A percentile compares a stretch with the other conserved stretches of the same genome.
Conservation (phyloP, 495 filamentous ascomycete species). For the Penicillium pancosmium region DNA sequence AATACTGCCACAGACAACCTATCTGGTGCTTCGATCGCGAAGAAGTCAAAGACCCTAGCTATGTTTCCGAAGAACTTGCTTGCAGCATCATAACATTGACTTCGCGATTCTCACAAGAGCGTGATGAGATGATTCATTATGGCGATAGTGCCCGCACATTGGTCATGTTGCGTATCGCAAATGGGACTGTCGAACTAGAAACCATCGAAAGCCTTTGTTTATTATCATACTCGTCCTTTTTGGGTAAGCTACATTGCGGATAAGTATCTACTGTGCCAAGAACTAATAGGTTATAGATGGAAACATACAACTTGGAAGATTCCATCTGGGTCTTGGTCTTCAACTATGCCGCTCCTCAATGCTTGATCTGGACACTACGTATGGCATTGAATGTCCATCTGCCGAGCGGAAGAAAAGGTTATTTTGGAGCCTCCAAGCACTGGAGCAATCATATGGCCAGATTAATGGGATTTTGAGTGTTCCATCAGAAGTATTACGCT, state of each 20-base stretch:
- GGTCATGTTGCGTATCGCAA: slow-evolving; percentile 51
- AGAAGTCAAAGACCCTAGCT: slow-evolving; percentile 40
- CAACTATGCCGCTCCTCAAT: slow-evolving; percentile 49
- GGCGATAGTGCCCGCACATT: slow-evolving; percentile 44
- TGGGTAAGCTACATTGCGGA: slow-evolving; percentile 29
- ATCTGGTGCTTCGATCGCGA: slow-evolving; percentile 52
- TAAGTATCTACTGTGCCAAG: neutral
- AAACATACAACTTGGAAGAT: slow-evolving; percentile 41
- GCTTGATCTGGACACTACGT: slow-evolving; percentile 42
- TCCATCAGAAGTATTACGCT: slow-evolving; percentile 35
- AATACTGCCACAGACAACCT: slow-evolving; percentile 51
- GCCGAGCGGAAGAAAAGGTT: slow-evolving; percentile 45
- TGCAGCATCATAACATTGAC: slow-evolving; percentile 48
- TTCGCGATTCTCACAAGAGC: slow-evolving; percentile 42
- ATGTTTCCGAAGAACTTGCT: slow-evolving; percentile 43
- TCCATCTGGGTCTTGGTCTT: slow-evolving; percentile 46
- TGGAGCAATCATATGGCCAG: slow-evolving; percentile 47
- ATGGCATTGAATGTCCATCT: slow-evolving; percentile 31
- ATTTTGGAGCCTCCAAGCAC: slow-evolving; percentile 49
- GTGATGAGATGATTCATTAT: slow-evolving; percentile 41
- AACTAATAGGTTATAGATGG: slow-evolving; percentile 37
- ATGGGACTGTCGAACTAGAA: slow-evolving; percentile 46
- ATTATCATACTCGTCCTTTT: slow-evolving; percentile 45
- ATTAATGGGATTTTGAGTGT: slow-evolving; percentile 42
- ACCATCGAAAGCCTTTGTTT: slow-evolving; percentile 50